phyloP scores from a whole-genome alignment of 2,329 filamentous ascomycete genomes.

The Xylaria sp. region DNA sequence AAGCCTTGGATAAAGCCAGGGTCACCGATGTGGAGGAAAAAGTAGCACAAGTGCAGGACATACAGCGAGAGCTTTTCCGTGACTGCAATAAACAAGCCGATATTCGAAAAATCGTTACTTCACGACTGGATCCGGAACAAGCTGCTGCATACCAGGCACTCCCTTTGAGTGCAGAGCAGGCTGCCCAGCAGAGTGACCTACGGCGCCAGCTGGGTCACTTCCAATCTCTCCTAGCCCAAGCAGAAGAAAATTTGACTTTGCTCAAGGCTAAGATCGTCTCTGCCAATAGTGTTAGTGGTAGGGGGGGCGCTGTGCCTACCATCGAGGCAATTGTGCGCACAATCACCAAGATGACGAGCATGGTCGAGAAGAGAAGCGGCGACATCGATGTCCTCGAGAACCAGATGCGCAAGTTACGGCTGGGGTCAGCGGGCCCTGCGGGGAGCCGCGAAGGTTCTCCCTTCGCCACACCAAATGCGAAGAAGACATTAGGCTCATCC shows the following conservation, averaged over 20 bases:
- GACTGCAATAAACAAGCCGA: constrained; percentile 81
- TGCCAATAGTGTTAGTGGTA: constrained; percentile 61
- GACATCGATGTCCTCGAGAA: constrained; percentile 91
- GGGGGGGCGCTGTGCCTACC: constrained; percentile 68
- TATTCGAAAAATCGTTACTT: constrained; percentile 77
- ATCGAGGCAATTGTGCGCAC: constrained; percentile 93
- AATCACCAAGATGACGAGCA: constrained; percentile 89
- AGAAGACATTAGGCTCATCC: constrained; percentile 40
- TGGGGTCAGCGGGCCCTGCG: constrained; percentile 59
- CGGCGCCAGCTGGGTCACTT: constrained; percentile 79
- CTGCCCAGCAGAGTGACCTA: constrained; percentile 84
- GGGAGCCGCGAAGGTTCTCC: constrained; percentile 56
- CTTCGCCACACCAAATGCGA: constrained; percentile 51
- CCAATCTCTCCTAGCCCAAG: constrained; percentile 77
- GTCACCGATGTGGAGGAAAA: constrained; percentile 76
- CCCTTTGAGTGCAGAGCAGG: constrained; percentile 85
- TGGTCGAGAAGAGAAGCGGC: constrained; percentile 90
- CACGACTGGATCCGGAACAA: constrained; percentile 74
- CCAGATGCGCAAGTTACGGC: constrained; percentile 79
- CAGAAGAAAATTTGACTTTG: constrained; percentile 82
- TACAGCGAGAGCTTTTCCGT: constrained; percentile 75
- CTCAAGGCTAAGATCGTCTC: constrained; percentile 81
- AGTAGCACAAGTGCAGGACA: constrained; percentile 72
- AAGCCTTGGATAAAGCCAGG: constrained; percentile 72
- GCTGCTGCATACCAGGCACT: constrained; percentile 72